Evolutionary conservation across 805 yeast genomes (phyloP).

Genomic region (Millerozyma miso): DNA sequence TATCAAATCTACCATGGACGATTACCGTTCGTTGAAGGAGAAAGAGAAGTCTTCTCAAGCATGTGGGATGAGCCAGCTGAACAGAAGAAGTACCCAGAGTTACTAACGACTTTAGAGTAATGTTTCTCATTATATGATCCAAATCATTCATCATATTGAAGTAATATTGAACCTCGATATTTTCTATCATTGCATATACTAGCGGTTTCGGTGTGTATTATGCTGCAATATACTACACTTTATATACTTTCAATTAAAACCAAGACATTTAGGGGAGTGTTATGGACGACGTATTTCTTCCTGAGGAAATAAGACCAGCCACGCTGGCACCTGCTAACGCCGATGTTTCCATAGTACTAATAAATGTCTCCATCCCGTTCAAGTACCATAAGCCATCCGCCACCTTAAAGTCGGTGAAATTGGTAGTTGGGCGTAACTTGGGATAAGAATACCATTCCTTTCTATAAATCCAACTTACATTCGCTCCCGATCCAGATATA

Average conservation of each 20-base stretch:
- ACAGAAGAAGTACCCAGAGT: neutral
- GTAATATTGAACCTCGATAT: too few relatives aligned
- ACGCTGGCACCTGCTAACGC: constrained; percentile 47
- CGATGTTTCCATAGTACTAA: constrained; percentile 51
- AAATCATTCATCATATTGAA: too few relatives aligned
- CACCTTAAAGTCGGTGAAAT: constrained; percentile 25
- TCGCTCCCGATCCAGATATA: neutral
- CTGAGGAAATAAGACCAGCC: constrained; percentile 37
- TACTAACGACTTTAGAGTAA: neutral
- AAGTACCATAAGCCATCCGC: constrained; percentile 36
- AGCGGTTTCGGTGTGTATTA: too few relatives aligned
- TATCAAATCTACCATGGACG: constrained; percentile 33
- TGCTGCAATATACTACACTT: too few relatives aligned
- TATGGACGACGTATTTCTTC: constrained; percentile 10
- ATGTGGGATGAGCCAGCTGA: constrained; percentile 25
- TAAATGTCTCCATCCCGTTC: constrained; percentile 42
- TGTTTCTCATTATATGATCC: too few relatives aligned
- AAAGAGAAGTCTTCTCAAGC: constrained; percentile 27
- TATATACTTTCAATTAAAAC: too few relatives aligned
- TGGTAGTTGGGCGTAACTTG: constrained; percentile 22
- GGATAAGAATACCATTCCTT: constrained; percentile 47
- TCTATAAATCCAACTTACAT: constrained; percentile 2
- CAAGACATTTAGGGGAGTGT: neutral
- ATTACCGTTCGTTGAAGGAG: constrained; percentile 22
- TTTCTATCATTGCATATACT: too few relatives aligned